These are phyloP conservation scores for Podaxis sp. DNA, from an alignment of 768 basidiomycete genomes.

Conservation along the genomic window DNA sequence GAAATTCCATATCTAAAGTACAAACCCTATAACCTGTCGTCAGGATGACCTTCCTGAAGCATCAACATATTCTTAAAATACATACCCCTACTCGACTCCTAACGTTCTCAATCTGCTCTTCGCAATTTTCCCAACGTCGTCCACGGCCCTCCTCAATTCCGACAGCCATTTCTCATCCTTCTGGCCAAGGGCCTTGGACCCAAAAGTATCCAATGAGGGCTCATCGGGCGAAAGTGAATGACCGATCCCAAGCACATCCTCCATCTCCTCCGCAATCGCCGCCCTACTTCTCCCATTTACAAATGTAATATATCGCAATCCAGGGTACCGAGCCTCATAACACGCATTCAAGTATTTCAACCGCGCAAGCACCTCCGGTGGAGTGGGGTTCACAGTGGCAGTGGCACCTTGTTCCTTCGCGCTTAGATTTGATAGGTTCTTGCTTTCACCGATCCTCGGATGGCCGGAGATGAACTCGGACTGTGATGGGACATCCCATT, in stretches of 20 bases:
- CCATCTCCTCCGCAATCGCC: slow-evolving; percentile 78
- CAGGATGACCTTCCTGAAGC: not conserved
- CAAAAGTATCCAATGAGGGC: slow-evolving; percentile 36
- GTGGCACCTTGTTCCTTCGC: slow-evolving; percentile 73
- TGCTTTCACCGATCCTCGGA: slow-evolving; percentile 85
- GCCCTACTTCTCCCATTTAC: slow-evolving; percentile 81
- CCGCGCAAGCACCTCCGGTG: slow-evolving; percentile 70
- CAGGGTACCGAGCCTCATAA: slow-evolving; percentile 73
- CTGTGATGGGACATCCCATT: slow-evolving; percentile 49
- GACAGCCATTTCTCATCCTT: slow-evolving; percentile 51
- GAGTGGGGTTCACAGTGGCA: slow-evolving; percentile 44
- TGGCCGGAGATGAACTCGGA: slow-evolving; percentile 78
- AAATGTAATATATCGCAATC: slow-evolving; percentile 87
- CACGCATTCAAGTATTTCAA: slow-evolving; percentile 72
- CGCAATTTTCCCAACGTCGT: slow-evolving; percentile 75
- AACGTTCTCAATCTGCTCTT: slow-evolving; percentile 58
- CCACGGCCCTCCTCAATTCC: slow-evolving; percentile 72
- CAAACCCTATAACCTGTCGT: not conserved
- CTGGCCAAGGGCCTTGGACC: slow-evolving; percentile 28
- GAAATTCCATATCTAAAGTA: not conserved
- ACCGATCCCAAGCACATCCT: slow-evolving; percentile 53
- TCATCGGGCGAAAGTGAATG: slow-evolving; percentile 47
- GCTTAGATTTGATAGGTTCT: slow-evolving; percentile 72
- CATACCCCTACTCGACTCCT: slow-evolving; percentile 28
- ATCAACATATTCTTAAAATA: not conserved